Evolutionary conservation across 768 basidiomycete species (phyloP), one percentile per base, ranked within the genome.

Genomic region (Tremella yokohamensis): DNA sequence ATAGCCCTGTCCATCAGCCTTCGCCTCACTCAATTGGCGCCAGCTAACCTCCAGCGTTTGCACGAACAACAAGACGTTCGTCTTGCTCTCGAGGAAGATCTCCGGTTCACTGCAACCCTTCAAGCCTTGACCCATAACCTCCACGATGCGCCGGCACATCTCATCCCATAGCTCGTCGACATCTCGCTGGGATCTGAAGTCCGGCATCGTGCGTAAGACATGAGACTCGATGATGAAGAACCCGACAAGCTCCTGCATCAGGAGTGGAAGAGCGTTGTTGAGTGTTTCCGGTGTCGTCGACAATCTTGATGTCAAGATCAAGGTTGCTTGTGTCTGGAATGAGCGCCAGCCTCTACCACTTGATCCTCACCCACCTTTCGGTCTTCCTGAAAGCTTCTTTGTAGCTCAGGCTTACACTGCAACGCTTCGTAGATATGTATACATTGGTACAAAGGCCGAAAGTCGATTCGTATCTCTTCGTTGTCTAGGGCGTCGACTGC

Each of bases 221-320:
- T 94, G 87, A 0, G 84, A 86, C 77, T 99, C 96, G 63, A 98
- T 86, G 57, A 99, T 91, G 79, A 98, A 99, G 78, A 96, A 99
- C 0, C 96, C 96, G 38, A 91, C 87, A 62, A 98, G 89, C 77
- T 97, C 90, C 73, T 94, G 88, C 22, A 89, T 87, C 19, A 98
- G 80, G n/a, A 83, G 73, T 0, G 86, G 81, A 3, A 98, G 82
- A 2, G 86, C 70, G 7, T 73, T 25, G 40, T 74, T 58, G 22
- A 76, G 65, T 8, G 71, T 76, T 57, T 73, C 72, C 2, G 77
- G 72, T 0, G 65, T 66, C 19, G 74, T 72, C 15, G 76, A 71
- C 1, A 73, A 52, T 19, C 77, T 72, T 22, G 77, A 72, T 1
- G 77, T 91, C 25, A 99, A 83, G 73, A 98, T 96, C 8, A 99